A percentile compares a stretch with the other conserved stretches of the same genome.
Evolutionary conservation across 2,329 filamentous ascomycete species (phyloP).

Genomic region (Botrytis elliptica): DNA sequence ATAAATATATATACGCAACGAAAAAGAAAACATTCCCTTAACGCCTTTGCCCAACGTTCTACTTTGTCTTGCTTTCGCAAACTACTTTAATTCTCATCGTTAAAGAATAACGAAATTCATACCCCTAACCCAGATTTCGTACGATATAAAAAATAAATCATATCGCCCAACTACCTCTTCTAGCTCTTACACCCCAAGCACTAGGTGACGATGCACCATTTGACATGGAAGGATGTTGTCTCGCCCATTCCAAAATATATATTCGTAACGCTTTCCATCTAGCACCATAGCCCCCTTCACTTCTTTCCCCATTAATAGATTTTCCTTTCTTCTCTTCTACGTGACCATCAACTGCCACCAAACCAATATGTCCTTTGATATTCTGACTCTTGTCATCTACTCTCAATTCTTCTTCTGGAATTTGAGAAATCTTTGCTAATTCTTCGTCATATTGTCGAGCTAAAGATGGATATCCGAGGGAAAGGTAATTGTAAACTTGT

Average conservation of each 20-base stretch:
- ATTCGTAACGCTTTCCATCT: slow-evolving; percentile 80
- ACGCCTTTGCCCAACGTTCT: slow-evolving; percentile 2
- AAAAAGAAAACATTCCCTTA: background rate
- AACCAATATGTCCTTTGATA: slow-evolving; percentile 72
- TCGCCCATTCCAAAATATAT: slow-evolving; percentile 88
- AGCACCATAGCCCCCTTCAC: slow-evolving; percentile 48
- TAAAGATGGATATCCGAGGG: slow-evolving; percentile 83
- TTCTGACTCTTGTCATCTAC: slow-evolving; percentile 65
- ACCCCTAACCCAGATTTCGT: background rate
- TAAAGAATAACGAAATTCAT: background rate
- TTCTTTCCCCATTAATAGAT: slow-evolving; percentile 42
- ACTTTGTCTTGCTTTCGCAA: background rate
- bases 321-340: slow-evolving; percentile 34
- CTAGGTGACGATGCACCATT: slow-evolving; percentile 53
- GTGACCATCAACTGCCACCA: slow-evolving; percentile 45
- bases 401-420: slow-evolving; percentile 66
- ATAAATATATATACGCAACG: background rate
- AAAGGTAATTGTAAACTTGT: slow-evolving; percentile 96
- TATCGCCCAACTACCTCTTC: slow-evolving; percentile 72
- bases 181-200: slow-evolving; percentile 66
- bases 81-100: background rate
- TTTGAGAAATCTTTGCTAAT: slow-evolving; percentile 74
- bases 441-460: slow-evolving; percentile 83
- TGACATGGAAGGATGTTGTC: slow-evolving; percentile 74
- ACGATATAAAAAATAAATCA: slow-evolving; percentile 44